Conservation (phyloP, 768 basidiomycete species). For the Lentinula sp. region DNA sequence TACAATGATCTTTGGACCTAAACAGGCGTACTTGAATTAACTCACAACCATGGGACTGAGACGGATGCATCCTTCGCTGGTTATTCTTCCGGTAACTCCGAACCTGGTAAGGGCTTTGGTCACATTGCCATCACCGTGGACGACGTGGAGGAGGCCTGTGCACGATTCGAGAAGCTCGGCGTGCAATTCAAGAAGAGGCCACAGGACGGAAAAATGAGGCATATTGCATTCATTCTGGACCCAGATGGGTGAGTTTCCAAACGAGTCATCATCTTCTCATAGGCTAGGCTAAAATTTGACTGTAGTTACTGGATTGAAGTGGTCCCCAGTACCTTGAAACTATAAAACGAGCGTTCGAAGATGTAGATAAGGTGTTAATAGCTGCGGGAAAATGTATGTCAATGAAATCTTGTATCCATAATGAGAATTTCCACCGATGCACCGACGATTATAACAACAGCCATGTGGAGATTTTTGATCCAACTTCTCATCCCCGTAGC, state of each 20-base stretch:
- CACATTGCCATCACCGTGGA: conserved; percentile 87
- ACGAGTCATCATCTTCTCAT: background rate
- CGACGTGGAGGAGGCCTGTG: conserved; percentile 78
- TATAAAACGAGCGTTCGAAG: background rate
- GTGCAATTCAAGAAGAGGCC: conserved; percentile 87
- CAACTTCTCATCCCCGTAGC: no score
- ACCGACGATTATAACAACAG: no score
- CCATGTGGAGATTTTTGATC: no score
- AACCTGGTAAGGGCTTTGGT: conserved; percentile 76
- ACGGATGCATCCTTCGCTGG: conserved; percentile 69
- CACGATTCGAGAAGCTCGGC: conserved; percentile 71
- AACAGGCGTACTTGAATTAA: conserved; percentile 77
- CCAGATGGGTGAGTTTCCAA: conserved; percentile 58
- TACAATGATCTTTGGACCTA: background rate
- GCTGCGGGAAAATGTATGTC: background rate
- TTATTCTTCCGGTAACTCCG: conserved; percentile 82
- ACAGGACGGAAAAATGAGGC: conserved; percentile 79
- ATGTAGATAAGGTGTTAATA: background rate
- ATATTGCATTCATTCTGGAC: conserved; percentile 82
- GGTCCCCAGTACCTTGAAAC: background rate
- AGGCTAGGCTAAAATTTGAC: conserved; percentile 1
- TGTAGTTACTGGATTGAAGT: conserved; percentile 58
- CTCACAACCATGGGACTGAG: conserved; percentile 91
- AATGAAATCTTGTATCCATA: background rate
- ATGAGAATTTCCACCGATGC: background rate